Evolutionary conservation across 108 stramenopile species (phyloP).

Genomic region (Chaetoceros muelleri): DNA sequence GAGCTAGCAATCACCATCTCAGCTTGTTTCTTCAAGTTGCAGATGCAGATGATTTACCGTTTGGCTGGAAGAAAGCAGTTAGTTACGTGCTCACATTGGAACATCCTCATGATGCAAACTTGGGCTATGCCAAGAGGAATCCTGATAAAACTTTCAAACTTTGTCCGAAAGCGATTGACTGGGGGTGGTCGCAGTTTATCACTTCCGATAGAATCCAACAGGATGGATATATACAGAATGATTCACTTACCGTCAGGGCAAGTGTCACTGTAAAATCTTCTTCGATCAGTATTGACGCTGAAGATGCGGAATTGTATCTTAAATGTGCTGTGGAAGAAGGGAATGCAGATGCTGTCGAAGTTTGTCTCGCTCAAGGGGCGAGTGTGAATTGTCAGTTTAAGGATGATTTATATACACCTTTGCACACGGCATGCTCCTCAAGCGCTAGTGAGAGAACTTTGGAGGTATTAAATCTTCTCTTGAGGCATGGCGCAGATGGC

Average conservation of each 20-base stretch:
- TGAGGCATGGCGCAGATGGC: constrained; percentile 74
- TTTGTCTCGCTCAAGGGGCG: constrained; percentile 70
- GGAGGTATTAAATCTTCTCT: constrained; percentile 64
- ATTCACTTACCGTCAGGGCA: constrained; percentile 60
- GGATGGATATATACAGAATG: constrained; percentile 66
- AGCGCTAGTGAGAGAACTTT: constrained; percentile 38
- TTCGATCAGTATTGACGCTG: constrained; percentile 64
- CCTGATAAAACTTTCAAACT: constrained; percentile 89
- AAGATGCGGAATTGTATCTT: constrained; percentile 81
- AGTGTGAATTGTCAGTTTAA: constrained; percentile 86
- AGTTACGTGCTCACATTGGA: constrained; percentile 78
- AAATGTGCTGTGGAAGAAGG: constrained; percentile 89
- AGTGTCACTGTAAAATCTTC: constrained; percentile 73
- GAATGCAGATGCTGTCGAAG: constrained; percentile 66
- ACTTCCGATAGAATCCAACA: constrained; percentile 78
- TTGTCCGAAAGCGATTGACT: constrained; percentile 88
- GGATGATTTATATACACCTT: constrained; percentile 85
- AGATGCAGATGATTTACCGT: constrained; percentile 82
- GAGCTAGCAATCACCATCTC: constrained; percentile 78
- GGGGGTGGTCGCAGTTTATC: constrained; percentile 90
- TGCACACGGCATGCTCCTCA: constrained; percentile 80
- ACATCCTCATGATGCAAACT: constrained; percentile 51
- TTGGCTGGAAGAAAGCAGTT: constrained; percentile 87
- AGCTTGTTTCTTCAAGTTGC: constrained; percentile 84
- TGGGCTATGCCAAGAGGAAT: constrained; percentile 81